phyloP scores from a whole-genome alignment of 768 basidiomycete genomes.

The Strobilomyces echinocephalus region DNA sequence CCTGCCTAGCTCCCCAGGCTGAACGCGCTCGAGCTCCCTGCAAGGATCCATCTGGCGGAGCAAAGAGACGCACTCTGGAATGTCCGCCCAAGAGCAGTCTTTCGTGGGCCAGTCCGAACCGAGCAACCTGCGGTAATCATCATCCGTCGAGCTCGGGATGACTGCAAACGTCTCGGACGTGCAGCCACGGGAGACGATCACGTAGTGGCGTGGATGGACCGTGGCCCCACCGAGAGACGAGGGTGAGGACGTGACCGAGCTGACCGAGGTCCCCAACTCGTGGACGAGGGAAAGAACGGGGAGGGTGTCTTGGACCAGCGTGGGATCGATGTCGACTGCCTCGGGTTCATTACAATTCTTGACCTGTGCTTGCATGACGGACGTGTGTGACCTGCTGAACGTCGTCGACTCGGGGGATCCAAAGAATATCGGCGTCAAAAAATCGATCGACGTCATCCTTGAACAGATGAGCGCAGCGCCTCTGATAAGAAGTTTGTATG shows the following conservation, averaged over 20 bases:
- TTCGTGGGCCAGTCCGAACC: not conserved
- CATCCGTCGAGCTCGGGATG: not conserved
- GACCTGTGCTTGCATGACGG: not conserved
- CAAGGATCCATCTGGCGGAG: not conserved
- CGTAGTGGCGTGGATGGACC: not conserved
- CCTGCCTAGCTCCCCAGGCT: too few species aligned
- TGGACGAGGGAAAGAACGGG: not conserved
- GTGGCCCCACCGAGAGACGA: not conserved
- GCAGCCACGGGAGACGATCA: not conserved
- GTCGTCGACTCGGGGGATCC: not conserved
- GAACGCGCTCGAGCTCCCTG: too few species aligned
- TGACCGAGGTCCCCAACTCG: not conserved
- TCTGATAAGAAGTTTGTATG: not conserved
- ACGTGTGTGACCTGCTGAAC: not conserved
- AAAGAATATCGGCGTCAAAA: not conserved
- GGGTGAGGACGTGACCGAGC: not conserved
- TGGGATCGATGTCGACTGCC: not conserved
- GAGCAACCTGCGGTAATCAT: not conserved
- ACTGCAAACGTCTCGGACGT: not conserved
- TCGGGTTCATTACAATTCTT: too few species aligned
- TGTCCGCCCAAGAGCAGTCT: not conserved
- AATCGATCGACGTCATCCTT: not conserved
- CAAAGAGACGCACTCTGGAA: not conserved
- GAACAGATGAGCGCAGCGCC: not conserved
- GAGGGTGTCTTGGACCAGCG: not conserved